These are phyloP conservation scores for Kalmusia sp. DNA, from an alignment of 2,329 filamentous ascomycete species.

Conservation along the genomic window DNA sequence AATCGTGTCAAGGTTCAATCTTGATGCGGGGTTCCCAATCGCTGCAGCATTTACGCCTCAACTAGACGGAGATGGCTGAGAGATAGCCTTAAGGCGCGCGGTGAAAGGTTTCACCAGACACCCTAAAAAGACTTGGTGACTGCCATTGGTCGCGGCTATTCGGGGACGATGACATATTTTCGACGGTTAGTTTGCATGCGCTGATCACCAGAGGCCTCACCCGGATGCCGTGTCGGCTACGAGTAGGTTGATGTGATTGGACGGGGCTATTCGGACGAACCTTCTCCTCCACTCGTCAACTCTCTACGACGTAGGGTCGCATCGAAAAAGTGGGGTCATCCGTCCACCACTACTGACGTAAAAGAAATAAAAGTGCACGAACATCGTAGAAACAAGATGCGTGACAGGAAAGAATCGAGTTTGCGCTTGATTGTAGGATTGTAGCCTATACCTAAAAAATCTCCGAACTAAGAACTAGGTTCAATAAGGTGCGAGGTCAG, in stretches of 20 bases:
- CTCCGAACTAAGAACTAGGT: too few relatives aligned
- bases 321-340: too few relatives aligned
- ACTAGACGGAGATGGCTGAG: background rate
- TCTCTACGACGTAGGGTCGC: too few relatives aligned
- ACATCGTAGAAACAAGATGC: too few relatives aligned
- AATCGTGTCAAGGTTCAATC: background rate
- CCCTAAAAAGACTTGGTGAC: background rate
- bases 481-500: too few relatives aligned
- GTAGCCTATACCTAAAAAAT: too few relatives aligned
- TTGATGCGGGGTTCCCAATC: background rate
- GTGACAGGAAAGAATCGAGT: too few relatives aligned
- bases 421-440: too few relatives aligned
- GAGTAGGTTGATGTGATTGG: background rate
- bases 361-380: too few relatives aligned
- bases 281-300: too few relatives aligned
- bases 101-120: too few relatives aligned
- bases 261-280: conserved; percentile 4
- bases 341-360: too few relatives aligned
- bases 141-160: conserved; percentile 1
- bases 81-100: background rate
- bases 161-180: background rate
- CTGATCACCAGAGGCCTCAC: background rate
- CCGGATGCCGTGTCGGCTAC: background rate
- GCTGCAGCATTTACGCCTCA: background rate
- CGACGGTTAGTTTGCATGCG: background rate